Evolutionary conservation across 495 filamentous ascomycete species (phyloP).

Genomic region (Pseudomonodictys pantanalensis): DNA sequence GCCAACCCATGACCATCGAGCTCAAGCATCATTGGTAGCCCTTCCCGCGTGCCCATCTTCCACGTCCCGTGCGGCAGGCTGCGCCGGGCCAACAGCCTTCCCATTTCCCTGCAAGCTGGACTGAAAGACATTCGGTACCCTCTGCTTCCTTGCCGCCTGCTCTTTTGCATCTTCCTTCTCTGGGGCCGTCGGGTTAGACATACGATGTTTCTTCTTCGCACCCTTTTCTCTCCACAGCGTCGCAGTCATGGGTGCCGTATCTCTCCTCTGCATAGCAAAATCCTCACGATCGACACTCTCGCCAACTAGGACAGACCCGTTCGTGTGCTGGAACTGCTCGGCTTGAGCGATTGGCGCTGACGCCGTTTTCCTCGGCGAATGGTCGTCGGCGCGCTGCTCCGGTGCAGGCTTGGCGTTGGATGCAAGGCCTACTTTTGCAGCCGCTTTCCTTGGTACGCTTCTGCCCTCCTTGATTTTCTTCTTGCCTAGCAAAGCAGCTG

Average conservation of each 20-base stretch:
- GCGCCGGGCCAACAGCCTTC: not conserved
- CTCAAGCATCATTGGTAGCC: too few species aligned
- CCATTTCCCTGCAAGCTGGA: conserved; percentile 3
- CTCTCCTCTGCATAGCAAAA: not conserved
- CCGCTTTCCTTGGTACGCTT: not conserved
- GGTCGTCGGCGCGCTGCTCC: too few species aligned
- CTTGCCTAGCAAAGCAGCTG: too few species aligned
- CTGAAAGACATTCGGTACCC: conserved; percentile 2
- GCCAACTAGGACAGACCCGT: not conserved
- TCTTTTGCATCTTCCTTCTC: not conserved
- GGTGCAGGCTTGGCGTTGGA: too few species aligned
- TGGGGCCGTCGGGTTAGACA: not conserved
- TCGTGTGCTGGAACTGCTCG: not conserved
- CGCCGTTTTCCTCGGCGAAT: not conserved
- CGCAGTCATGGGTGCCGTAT: not conserved
- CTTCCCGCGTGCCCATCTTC: too few species aligned
- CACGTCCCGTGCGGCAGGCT: too few species aligned
- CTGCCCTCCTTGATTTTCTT: not conserved
- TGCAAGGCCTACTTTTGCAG: too few species aligned
- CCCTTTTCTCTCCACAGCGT: conserved; percentile 2
- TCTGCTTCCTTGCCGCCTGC: not conserved
- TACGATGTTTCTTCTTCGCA: not conserved
- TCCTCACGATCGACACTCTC: not conserved
- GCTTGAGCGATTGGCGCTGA: not conserved
- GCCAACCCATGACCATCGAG: too few species aligned